Base-by-base conservation (phyloP, 192 early-diverging fungal genomes). In the Coemansia sp. region DNA sequence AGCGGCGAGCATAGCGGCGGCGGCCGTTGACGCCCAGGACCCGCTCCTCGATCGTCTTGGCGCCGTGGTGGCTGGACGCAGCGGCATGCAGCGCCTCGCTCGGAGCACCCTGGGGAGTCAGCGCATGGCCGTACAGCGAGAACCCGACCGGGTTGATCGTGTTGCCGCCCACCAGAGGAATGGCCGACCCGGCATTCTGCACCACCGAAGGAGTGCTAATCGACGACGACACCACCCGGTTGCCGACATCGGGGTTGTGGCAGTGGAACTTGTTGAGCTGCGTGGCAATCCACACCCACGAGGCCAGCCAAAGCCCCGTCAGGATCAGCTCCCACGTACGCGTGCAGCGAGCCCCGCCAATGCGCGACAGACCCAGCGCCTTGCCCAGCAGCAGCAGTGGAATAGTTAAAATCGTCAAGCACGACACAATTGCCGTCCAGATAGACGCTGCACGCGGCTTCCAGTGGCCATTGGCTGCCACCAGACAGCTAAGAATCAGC, bases 241-340 rank as follows among this genome's bases (percentile, higher is more conserved):
- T 25, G 32, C 30, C 30, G 3, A 32, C 44, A 16, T 21, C 38
- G 3, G 50, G 68, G 16, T 47, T 49, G 22, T 10, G 45, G 58
- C 69, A 65, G 13, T 47, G 47, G 69, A 73, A 65, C 62, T 65
- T 73, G 62, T 65, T 73, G 19, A 73, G 50, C 50, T 73, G 69
- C 1, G 52, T 65, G 22, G 62, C 69, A 34, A 65, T 56, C 69
- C 69, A 73, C 32, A 65, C 69, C 69, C 62, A 73, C 18, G 69
- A 65, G 0, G 62, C 53, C 18, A 73, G 58, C 69, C 69, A 73
- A 38, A 73, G 32, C 2, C 49, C 62, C 14, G 69, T 56, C 32
- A 73, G 61, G 17, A 72, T 35, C 14, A 72, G 49, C 57, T 72
- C 61, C 61, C 61, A 64, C 48, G 57, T 47, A 34, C 61, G 68